Conservation (phyloP, 495 filamentous ascomycete species). For the Xanthoparmelia taractica region DNA sequence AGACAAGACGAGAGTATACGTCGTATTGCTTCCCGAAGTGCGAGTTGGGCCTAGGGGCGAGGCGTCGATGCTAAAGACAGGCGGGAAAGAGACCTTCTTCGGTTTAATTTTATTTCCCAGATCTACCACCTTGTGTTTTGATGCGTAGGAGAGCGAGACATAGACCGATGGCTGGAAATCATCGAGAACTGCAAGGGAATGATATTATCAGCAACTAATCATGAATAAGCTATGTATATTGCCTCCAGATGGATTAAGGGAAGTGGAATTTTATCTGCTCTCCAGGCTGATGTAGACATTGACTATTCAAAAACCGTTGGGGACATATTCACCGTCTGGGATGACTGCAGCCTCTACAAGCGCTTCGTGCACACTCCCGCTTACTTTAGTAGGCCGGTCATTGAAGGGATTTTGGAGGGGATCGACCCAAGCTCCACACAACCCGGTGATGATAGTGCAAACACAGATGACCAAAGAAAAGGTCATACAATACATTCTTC, state of each 20-base stretch:
- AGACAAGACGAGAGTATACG: slow-evolving; percentile 47
- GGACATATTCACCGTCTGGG: slow-evolving; percentile 4
- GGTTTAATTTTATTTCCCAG: slow-evolving; percentile 58
- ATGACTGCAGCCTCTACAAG: slow-evolving; percentile 12
- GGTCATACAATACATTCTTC: background rate
- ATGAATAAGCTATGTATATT: background rate
- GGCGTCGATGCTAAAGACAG: slow-evolving; percentile 38
- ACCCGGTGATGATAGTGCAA: background rate
- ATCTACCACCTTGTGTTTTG: slow-evolving; percentile 35
- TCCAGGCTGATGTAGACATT: background rate
- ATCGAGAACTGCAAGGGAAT: slow-evolving; percentile 48
- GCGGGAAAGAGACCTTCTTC: slow-evolving; percentile 41
- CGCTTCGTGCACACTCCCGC: slow-evolving; percentile 5
- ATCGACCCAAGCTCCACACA: slow-evolving; percentile 8
- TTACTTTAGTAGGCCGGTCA: background rate
- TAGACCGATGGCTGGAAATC: slow-evolving; percentile 51
- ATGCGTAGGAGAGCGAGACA: slow-evolving; percentile 45
- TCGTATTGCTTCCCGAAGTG: slow-evolving; percentile 20
- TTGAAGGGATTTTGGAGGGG: slow-evolving; percentile 3
- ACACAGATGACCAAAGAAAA: background rate
- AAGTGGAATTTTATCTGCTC: background rate
- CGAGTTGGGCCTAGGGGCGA: slow-evolving; percentile 13
- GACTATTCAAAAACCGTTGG: background rate
- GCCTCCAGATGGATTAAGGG: background rate
- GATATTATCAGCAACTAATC: background rate